Percentiles rank a stretch among this genome's conserved stretches.
phyloP scores from a whole-genome alignment of 2,329 filamentous ascomycete species.

The Alternaria triticimaculans region DNA sequence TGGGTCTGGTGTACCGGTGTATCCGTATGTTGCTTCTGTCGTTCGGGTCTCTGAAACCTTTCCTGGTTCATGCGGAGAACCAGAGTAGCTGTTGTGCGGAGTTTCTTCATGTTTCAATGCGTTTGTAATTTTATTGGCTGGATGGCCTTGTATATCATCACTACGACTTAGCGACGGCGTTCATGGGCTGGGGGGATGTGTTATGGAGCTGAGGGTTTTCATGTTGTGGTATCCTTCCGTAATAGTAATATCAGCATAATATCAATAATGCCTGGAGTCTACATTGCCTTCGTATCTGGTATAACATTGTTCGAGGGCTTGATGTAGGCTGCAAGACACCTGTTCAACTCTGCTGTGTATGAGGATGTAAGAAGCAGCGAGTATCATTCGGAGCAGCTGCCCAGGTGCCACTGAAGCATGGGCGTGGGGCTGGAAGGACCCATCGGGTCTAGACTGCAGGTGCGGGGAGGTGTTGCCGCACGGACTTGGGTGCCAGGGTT shows the following conservation, averaged over 20 bases:
- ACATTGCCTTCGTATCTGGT: not conserved
- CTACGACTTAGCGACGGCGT: not conserved
- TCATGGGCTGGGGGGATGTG: not conserved
- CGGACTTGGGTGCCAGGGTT: constrained; percentile 5
- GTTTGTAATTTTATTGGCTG: not conserved
- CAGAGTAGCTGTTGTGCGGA: not conserved
- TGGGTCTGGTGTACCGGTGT: not conserved
- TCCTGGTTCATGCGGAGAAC: not conserved
- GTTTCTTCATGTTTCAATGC: not conserved
- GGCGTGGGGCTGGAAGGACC: not conserved
- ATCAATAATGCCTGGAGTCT: not conserved
- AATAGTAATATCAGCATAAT: not conserved
- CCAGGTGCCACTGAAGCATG: not conserved
- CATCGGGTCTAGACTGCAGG: constrained; percentile 5
- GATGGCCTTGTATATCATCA: not conserved
- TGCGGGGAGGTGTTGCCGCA: constrained; percentile 12
- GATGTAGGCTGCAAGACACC: not conserved
- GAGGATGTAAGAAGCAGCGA: not conserved
- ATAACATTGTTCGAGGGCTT: not conserved
- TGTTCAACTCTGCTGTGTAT: not conserved
- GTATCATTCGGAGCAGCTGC: rapidly evolving
- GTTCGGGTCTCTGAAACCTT: rapidly evolving
- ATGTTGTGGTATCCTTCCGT: not conserved
- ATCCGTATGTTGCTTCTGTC: not conserved
- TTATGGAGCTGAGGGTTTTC: not conserved